phyloP scores from a whole-genome alignment of 768 basidiomycete species.

The Russula foetens region DNA sequence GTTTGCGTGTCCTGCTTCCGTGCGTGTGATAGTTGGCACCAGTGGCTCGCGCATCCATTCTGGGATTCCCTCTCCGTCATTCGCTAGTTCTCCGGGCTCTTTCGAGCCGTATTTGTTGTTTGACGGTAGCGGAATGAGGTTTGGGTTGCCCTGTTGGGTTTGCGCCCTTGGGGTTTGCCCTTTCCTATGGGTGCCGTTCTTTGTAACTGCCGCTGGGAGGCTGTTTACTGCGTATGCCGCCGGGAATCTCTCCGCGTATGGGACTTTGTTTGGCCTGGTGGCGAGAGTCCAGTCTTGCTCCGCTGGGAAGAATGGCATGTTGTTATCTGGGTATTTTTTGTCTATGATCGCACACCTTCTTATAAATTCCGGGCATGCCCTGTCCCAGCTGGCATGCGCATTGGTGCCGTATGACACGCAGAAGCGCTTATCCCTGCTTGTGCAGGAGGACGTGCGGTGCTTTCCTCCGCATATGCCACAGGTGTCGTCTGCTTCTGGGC shows the following conservation, averaged over 20 bases:
- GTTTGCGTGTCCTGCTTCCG: no score
- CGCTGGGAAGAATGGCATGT: background rate
- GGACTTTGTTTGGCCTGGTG: background rate
- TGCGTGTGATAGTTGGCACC: no score
- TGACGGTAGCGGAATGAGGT: no score
- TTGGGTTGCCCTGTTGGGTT: no score
- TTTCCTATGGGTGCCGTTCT: no score
- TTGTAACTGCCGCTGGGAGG: background rate
- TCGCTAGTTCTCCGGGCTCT: no score
- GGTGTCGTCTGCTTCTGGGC: background rate
- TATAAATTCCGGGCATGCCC: background rate
- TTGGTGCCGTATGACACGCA: background rate
- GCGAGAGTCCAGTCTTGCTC: background rate
- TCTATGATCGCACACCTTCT: background rate
- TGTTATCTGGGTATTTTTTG: background rate
- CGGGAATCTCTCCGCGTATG: background rate
- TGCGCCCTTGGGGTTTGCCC: no score
- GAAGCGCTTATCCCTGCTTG: background rate
- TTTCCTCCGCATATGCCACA: constrained; percentile 12
- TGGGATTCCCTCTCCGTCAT: no score
- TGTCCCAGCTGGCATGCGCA: background rate
- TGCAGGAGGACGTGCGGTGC: constrained; percentile 20
- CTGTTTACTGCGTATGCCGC: background rate
- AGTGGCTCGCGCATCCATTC: no score
- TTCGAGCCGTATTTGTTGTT: no score